A percentile compares a stretch with the other conserved stretches of the same genome.
phyloP scores from a whole-genome alignment of 306 rosid species.

The Quercus wislizeni region DNA sequence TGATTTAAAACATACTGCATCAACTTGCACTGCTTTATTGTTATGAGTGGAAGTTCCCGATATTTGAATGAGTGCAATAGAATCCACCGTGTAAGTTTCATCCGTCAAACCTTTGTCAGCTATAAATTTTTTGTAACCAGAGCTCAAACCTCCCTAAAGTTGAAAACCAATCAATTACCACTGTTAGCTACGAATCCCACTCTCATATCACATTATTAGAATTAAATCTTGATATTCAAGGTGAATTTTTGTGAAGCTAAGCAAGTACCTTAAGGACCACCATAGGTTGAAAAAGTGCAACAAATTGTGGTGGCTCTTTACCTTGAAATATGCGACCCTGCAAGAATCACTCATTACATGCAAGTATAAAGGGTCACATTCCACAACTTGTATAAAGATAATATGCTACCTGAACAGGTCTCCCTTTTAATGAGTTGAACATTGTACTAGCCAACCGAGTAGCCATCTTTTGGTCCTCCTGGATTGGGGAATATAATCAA shows the following conservation, averaged over 20 bases:
- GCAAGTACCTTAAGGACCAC: slow-evolving; percentile 80
- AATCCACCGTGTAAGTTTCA: slow-evolving; percentile 74
- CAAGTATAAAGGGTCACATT: slow-evolving; percentile 14
- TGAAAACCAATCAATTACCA: slow-evolving; percentile 27
- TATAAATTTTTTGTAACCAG: slow-evolving; percentile 69
- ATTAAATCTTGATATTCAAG: neutral
- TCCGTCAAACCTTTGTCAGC: slow-evolving; percentile 72
- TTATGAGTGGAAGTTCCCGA: slow-evolving; percentile 84
- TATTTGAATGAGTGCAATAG: slow-evolving; percentile 71
- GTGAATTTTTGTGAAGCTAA: slow-evolving; percentile 12
- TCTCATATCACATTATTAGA: slow-evolving; percentile 1
- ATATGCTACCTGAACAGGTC: slow-evolving; percentile 90
- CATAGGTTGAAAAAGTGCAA: slow-evolving; percentile 95
- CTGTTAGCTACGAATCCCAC: slow-evolving; percentile 1
- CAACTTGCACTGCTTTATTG: slow-evolving; percentile 86
- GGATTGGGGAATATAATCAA: slow-evolving; percentile 26
- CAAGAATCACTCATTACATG: slow-evolving; percentile 35
- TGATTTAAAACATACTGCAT: slow-evolving; percentile 56
- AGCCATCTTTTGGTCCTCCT: slow-evolving; percentile 96
- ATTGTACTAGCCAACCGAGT: slow-evolving; percentile 81
- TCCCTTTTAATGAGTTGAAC: slow-evolving; percentile 91
- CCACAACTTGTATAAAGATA: slow-evolving; percentile 25
- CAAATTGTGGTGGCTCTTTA: slow-evolving; percentile 91
- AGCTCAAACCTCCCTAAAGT: slow-evolving; percentile 90
- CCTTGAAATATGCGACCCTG: slow-evolving; percentile 91